Evolutionary conservation across 2,329 filamentous ascomycete species (phyloP).

Genomic region (Atkinsonella hypoxylon): DNA sequence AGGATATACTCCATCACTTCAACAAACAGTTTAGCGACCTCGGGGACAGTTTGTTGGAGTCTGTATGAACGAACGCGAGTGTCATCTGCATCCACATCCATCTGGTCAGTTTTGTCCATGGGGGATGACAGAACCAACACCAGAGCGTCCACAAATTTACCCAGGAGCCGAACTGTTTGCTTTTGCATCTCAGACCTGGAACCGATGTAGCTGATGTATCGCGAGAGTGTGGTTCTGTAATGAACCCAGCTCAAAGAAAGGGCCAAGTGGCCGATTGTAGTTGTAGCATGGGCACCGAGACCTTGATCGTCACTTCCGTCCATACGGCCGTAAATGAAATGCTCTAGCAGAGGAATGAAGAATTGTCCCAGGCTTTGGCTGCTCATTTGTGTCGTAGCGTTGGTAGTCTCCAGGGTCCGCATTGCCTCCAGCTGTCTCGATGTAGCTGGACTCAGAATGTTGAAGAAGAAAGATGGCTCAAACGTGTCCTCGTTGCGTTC

Average conservation of each 20-base stretch:
- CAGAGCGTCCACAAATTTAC: constrained; percentile 69
- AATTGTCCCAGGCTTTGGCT: constrained; percentile 75
- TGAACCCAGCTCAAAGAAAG: constrained; percentile 80
- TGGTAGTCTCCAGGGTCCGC: constrained; percentile 60
- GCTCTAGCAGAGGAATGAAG: constrained; percentile 83
- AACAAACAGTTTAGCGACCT: constrained; percentile 51
- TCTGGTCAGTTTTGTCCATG: constrained; percentile 24
- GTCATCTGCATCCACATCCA: constrained; percentile 28
- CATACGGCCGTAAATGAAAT: constrained; percentile 78
- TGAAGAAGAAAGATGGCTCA: constrained; percentile 73
- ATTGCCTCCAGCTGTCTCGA: constrained; percentile 77
- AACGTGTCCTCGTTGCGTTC: constrained; percentile 50
- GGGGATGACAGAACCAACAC: constrained; percentile 48
- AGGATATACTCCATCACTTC: constrained; percentile 68
- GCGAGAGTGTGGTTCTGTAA: constrained; percentile 71
- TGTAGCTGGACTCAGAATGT: constrained; percentile 81
- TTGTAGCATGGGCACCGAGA: constrained; percentile 75
- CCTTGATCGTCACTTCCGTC: constrained; percentile 70
- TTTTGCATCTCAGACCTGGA: constrained; percentile 77
- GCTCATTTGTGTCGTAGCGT: constrained; percentile 49
- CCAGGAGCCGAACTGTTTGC: constrained; percentile 70
- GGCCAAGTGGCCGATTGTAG: constrained; percentile 63
- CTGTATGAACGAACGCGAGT: constrained; percentile 18
- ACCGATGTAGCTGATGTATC: constrained; percentile 72
- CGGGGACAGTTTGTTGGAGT: constrained; percentile 56